Conservation (phyloP, 2,329 filamentous ascomycete genomes). For the Cercospora citrullina region DNA sequence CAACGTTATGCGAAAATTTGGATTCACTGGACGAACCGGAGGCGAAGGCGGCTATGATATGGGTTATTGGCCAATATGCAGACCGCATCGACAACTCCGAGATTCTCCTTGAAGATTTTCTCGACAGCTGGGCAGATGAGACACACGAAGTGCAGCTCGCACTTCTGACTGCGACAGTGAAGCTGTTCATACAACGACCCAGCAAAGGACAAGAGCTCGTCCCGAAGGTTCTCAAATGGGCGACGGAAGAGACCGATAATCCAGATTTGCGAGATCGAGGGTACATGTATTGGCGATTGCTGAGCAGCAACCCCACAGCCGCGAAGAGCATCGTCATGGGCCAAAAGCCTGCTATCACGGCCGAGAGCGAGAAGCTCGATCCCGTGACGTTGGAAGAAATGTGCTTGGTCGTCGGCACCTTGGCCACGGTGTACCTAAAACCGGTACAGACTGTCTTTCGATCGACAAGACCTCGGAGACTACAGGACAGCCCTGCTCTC, state of each 20-base stretch:
- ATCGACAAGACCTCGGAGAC: constrained; percentile 73
- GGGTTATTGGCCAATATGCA: constrained; percentile 98
- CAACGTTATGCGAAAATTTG: constrained; percentile 90
- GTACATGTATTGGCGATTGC: constrained; percentile 98
- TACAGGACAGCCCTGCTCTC: constrained; percentile 81
- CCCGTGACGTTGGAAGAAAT: constrained; percentile 91
- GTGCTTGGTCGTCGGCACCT: constrained; percentile 91
- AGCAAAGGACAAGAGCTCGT: constrained; percentile 93
- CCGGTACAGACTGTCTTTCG: constrained; percentile 97
- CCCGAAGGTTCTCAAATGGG: constrained; percentile 95
- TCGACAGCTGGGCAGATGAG: constrained; percentile 92
- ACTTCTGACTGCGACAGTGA: constrained; percentile 91
- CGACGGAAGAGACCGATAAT: constrained; percentile 98
- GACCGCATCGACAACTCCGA: constrained; percentile 97
- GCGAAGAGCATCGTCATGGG: constrained; percentile 94
- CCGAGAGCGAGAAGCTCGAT: constrained; percentile 92
- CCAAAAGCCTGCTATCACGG: constrained; percentile 92
- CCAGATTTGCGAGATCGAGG: constrained; percentile 92
- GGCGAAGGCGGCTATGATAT: constrained; percentile 97
- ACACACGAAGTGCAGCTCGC: constrained; percentile 94
- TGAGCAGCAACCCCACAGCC: constrained; percentile 85
- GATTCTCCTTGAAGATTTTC: constrained; percentile 87
- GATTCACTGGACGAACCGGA: constrained; percentile 97
- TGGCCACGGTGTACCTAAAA: constrained; percentile 96
- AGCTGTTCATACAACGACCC: constrained; percentile 94